Base-by-base conservation (phyloP, 148 eudicot species). In the Beta vulgaris region DNA sequence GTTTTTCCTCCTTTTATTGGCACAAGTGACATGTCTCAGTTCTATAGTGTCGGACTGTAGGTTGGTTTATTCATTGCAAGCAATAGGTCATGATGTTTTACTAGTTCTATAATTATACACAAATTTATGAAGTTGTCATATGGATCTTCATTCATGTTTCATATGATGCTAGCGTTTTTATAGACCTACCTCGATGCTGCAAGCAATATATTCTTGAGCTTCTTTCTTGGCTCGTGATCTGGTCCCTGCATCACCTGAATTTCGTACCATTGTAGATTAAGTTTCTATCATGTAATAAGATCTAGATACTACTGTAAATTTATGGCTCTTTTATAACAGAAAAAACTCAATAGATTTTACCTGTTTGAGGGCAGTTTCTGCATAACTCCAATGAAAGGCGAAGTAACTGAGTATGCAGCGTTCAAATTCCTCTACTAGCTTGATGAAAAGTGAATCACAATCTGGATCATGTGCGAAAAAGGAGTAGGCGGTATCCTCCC, bases 321-420 rank as follows among this genome's bases (percentile, higher is more conserved):
- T 76, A 34, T 51, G 72, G 28, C 3, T 54, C 26, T 43, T 19
- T 60, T 10, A 35, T n/a, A n/a, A n/a, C n/a, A n/a, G n/a, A n/a
- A n/a, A n/a, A n/a, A n/a, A n/a, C n/a, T n/a, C n/a, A n/a, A 62
- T 25, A 36, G 13, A 31, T 71, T n/a, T n/a, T 82, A 90, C 99
- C 91, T 96, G 97, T 39, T 86, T 84, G 74, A 96, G 91, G 78
- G 96, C 86, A 63, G 74, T 72, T 48, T 88, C 88, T 35, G 97
- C 93, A 61, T 82, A 88, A 74, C 62, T 86, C 99, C 99, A 96
- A 46, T 96, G 99, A 69, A 92, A 96, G 35, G 97, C 99, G 60
- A 91, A 96, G 86, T 96, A 96, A 78, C 99, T 96, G 57, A 96
- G 99, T 36, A 80, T 91, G 82, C 98, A 96, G 75, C 99, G 85